These are phyloP conservation scores for Cryphonectria nitschkei DNA, from an alignment of 2,329 filamentous ascomycete genomes.

Conservation along the genomic window DNA sequence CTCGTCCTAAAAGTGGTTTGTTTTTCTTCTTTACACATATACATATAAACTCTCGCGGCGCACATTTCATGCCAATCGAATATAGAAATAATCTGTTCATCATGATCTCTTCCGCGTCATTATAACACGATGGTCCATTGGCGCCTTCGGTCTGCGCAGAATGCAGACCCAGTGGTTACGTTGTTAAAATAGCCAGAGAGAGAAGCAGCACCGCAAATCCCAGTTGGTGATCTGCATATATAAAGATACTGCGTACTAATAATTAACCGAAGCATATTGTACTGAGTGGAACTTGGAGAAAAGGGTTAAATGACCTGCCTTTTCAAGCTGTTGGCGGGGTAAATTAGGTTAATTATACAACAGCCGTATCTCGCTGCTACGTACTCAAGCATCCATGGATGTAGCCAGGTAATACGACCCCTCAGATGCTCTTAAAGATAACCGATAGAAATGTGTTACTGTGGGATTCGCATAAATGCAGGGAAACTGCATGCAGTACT, in stretches of 20 bases:
- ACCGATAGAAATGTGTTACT: background rate
- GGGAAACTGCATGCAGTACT: background rate
- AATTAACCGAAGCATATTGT: background rate
- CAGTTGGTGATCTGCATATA: slow-evolving; percentile 19
- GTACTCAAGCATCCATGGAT: no score
- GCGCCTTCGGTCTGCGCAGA: background rate
- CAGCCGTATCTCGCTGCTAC: background rate
- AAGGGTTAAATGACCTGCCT: slow-evolving; percentile 21
- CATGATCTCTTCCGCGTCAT: no score
- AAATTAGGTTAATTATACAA: slow-evolving; percentile 1
- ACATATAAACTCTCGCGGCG: background rate
- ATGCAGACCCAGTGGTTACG: background rate
- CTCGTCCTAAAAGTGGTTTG: background rate
- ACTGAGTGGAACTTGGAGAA: background rate
- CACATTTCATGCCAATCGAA: no score
- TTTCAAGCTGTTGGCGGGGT: slow-evolving; percentile 16
- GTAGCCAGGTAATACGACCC: background rate
- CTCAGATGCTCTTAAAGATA: background rate
- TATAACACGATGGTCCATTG: background rate
- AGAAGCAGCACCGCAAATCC: background rate
- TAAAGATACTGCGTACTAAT: no score
- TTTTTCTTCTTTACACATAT: no score
- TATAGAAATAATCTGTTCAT: background rate
- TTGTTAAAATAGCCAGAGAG: background rate
- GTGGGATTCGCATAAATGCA: background rate